A percentile compares a stretch with the other conserved stretches of the same genome.
phyloP scores from a whole-genome alignment of 2,329 filamentous ascomycete species.

The Epichloe uncinata region DNA sequence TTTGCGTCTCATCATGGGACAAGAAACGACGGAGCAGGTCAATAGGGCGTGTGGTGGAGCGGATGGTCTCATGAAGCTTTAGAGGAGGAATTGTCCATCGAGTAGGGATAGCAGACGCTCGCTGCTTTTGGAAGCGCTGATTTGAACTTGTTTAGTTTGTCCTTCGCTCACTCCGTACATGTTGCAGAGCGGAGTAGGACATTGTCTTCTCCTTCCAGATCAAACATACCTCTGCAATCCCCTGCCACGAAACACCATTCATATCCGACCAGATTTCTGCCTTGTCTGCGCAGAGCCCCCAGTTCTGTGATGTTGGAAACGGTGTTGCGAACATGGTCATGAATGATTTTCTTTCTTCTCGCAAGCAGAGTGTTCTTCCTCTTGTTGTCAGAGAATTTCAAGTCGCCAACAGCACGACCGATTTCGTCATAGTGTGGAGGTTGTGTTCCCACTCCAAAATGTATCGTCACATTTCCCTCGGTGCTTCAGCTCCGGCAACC shows the following conservation, averaged over 20 bases:
- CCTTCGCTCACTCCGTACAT: too few species aligned
- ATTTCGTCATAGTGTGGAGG: background rate
- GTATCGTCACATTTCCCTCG: background rate
- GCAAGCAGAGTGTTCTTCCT: too few species aligned
- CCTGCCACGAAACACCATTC: constrained; percentile 5
- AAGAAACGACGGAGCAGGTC: constrained; percentile 7
- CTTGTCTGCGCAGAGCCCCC: background rate
- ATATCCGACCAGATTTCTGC: background rate
- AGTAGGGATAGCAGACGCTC: constrained; percentile 5
- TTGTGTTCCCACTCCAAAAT: background rate
- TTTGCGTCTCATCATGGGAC: constrained; percentile 11
- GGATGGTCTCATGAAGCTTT: constrained; percentile 6
- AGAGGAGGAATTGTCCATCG: constrained; percentile 7
- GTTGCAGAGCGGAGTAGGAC: too few species aligned
- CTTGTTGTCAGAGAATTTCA: background rate
- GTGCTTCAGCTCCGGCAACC: background rate
- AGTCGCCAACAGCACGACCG: background rate
- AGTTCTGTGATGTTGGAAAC: background rate
- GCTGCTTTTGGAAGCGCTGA: constrained; percentile 4
- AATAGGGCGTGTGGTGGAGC: constrained; percentile 6
- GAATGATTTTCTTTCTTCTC: background rate
- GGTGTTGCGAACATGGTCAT: constrained; percentile 1
- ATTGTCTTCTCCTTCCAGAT: too few species aligned
- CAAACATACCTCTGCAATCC: constrained; percentile 5
- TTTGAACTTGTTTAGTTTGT: background rate